Evolutionary conservation across 129 eudicot species (phyloP).

Genomic region (Helichrysum umbraculigerum): DNA sequence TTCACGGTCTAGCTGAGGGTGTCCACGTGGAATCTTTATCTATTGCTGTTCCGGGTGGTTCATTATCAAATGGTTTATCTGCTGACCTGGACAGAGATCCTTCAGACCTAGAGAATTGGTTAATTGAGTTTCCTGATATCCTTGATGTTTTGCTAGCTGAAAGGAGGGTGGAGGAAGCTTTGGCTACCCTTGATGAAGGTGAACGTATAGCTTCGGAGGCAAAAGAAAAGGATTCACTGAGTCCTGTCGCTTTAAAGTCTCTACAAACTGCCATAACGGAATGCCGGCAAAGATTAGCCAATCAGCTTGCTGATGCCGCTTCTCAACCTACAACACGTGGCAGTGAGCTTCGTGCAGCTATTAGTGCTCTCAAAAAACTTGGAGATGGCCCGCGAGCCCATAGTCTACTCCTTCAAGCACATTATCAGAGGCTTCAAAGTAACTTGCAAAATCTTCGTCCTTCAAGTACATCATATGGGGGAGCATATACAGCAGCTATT

Average conservation of each 20-base stretch:
- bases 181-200: constrained; percentile 84
- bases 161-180: constrained; percentile 94
- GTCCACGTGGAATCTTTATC: constrained; percentile 69
- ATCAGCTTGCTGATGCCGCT: constrained; percentile 99
- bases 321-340: constrained; percentile 99
- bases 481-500: constrained; percentile 97
- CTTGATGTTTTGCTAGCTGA: constrained; percentile 96
- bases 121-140: constrained; percentile 84
- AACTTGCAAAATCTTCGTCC: constrained; percentile 95
- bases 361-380: constrained; percentile 81
- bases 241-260: constrained; percentile 51
- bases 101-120: constrained; percentile 88
- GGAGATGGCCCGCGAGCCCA: constrained; percentile 99
- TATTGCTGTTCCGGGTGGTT: constrained; percentile 52
- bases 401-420: constrained; percentile 81
- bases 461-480: constrained; percentile 95
- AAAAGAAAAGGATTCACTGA: constrained; percentile 54
- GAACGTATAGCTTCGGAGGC: constrained; percentile 79
- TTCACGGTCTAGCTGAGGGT: constrained; percentile 94
- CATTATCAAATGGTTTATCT: constrained; percentile 41
- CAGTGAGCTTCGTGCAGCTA: constrained; percentile 91
- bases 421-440: constrained; percentile 84
- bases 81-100: constrained; percentile 61
- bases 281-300: constrained; percentile 84
- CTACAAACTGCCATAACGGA: constrained; percentile 63